Percentiles rank a stretch among this genome's conserved stretches.
Evolutionary conservation across 1,139 yeast species (phyloP).

Genomic region (Blastobotrys arbuscula): DNA sequence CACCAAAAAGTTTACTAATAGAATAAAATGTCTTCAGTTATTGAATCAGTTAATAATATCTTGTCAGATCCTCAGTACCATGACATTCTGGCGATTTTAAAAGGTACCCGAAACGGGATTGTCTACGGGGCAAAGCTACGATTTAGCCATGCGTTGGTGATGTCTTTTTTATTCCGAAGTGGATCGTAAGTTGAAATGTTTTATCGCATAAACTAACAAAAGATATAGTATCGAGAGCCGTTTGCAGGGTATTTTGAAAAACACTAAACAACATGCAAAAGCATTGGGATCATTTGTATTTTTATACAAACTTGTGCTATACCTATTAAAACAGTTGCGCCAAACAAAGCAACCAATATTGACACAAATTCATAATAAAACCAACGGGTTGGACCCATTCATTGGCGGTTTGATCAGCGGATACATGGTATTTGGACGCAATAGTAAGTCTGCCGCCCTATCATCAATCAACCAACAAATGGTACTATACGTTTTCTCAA

Average conservation of each 20-base stretch:
- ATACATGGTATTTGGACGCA: constrained; percentile 58
- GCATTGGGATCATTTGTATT: constrained; percentile 64
- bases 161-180: constrained; percentile 49
- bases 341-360: constrained; percentile 19
- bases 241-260: constrained; percentile 45
- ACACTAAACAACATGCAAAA: constrained; percentile 61
- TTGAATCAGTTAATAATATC: constrained; percentile 19
- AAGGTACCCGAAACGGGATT: constrained; percentile 39
- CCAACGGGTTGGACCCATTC: constrained; percentile 40
- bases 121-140: constrained; percentile 72
- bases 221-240: constrained; percentile 37
- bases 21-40: constrained; percentile 1
- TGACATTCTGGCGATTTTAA: constrained; percentile 32
- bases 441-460: constrained; percentile 31
- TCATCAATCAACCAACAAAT: constrained; percentile 44
- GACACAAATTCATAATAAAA: constrained; percentile 22
- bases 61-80: constrained; percentile 32
- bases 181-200: constrained; percentile 30
- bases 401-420: constrained; percentile 64
- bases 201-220: constrained; percentile 1
- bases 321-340: constrained; percentile 26
- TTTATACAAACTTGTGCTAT: constrained; percentile 45
- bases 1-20: neutral
- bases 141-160: constrained; percentile 68
- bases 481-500: constrained; percentile 55